Base-by-base conservation (phyloP, 1,284 basidiomycete species). In the Austroboletus novae-zelandiae region DNA sequence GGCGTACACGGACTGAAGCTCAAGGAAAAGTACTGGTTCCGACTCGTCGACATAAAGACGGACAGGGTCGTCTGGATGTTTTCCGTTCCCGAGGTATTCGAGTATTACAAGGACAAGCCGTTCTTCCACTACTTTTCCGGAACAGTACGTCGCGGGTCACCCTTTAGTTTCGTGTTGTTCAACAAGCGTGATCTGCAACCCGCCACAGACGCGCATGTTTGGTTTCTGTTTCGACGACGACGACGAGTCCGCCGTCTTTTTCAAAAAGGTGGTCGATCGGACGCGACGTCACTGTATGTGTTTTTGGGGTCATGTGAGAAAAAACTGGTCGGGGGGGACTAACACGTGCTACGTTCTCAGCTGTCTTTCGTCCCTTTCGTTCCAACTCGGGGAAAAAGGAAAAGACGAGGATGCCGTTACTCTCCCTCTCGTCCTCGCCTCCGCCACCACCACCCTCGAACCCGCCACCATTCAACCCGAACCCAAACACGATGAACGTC, bases 111-210 rank as follows among this genome's bases (percentile, higher is more conserved):
- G 60, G 94, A 97, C 69, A 85, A 89, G 56, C 89, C 92, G 2
- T 97, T 95, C 74, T 97, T 97, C 73, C 94, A 97, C 70, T 79
- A 85, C 30, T 95, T 95, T 69, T 81, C 83, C 30, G 91, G 89
- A 40, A 84, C 88, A 72, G 92, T 94, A 63, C 45, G 61, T 64
- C 14, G 27, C 20, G 20, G n/a, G n/a, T n/a, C n/a, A n/a, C n/a
- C n/a, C n/a, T n/a, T n/a, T n/a, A n/a, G n/a, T n/a, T n/a, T n/a
- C n/a, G n/a, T n/a, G n/a, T n/a, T 5, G 23, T 9, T 35, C 3
- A 23, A 23, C 20, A 23, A 23, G 20, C 20, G 20, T 23, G 20
- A 23, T 23, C 4, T 23, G 20, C 5, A 23, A 23, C 20, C 5
- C 20, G 20, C 5, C 20, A 23, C 63, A 91, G 88, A 86, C 83